Evolutionary conservation across 2,329 filamentous ascomycete genomes (phyloP).

Genomic region (Graphiopsis chlorocephala): DNA sequence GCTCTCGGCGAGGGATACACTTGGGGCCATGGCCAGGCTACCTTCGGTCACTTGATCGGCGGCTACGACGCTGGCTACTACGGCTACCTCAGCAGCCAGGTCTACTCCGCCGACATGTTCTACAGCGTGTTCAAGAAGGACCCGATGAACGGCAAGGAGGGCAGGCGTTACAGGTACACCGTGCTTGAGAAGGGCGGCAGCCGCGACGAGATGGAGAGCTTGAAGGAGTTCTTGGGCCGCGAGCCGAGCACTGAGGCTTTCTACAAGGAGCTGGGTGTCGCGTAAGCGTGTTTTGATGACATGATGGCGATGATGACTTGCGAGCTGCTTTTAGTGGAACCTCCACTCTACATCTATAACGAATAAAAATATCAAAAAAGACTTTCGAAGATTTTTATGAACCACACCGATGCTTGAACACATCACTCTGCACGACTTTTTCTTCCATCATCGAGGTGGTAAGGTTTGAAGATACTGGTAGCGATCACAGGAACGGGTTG

Average conservation of each 20-base stretch:
- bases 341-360: not conserved
- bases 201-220: conserved; percentile 75
- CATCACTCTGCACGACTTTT: too few relatives aligned
- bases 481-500: not conserved
- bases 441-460: not conserved
- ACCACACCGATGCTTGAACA: not conserved
- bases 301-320: not conserved
- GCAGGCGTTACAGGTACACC: conserved; percentile 71
- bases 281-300: conserved; percentile 10
- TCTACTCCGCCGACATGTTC: conserved; percentile 86
- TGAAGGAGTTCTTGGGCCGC: conserved; percentile 75
- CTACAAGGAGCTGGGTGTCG: conserved; percentile 70
- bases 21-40: conserved; percentile 76
- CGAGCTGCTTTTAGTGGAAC: not conserved
- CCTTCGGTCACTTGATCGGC: conserved; percentile 78
- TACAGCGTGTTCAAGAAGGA: conserved; percentile 73
- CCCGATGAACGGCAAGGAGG: conserved; percentile 73
- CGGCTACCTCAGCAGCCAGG: conserved; percentile 64
- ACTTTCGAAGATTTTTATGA: not conserved
- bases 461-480: not conserved
- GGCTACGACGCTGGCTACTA: conserved; percentile 87
- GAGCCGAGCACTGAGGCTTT: conserved; percentile 76
- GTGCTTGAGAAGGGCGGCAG: conserved; percentile 75
- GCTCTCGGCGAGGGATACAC: conserved; percentile 52
- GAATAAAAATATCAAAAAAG: not conserved